phyloP scores from a whole-genome alignment of 2,329 filamentous ascomycete genomes.

The Fusarium sp. region DNA sequence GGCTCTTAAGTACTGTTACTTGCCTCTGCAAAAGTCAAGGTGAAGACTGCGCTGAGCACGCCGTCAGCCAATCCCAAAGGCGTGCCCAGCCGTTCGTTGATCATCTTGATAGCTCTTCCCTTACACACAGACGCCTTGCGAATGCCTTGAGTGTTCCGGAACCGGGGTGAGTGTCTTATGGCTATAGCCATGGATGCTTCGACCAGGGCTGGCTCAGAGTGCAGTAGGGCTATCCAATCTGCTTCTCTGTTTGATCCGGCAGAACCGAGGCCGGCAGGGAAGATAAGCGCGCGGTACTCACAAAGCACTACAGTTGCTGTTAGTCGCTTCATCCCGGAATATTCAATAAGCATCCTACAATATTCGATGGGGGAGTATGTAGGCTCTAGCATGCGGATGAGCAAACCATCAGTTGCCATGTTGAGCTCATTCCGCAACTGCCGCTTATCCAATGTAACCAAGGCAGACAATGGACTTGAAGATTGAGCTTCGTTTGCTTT shows the following conservation, averaged over 20 bases:
- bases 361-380: background rate
- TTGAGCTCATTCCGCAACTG: background rate
- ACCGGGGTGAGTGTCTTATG: background rate
- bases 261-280: background rate
- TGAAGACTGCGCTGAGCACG: constrained; percentile 35
- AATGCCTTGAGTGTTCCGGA: background rate
- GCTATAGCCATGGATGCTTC: constrained; percentile 38
- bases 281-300: constrained; percentile 8
- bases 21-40: constrained; percentile 26
- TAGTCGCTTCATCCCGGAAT: background rate
- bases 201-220: constrained; percentile 38
- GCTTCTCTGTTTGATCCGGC: constrained; percentile 4
- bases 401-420: background rate
- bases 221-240: constrained; percentile 25
- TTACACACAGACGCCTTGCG: background rate
- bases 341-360: background rate
- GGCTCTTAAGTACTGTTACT: rapidly evolving
- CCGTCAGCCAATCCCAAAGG: constrained; percentile 20
- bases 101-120: constrained; percentile 18
- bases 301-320: background rate
- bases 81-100: constrained; percentile 20
- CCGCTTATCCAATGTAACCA: background rate
- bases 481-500: too few relatives aligned
- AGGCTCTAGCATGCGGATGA: background rate
- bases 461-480: too few relatives aligned